phyloP scores from a whole-genome alignment of 345 rosid species.

The Eucalyptus melliodora region DNA sequence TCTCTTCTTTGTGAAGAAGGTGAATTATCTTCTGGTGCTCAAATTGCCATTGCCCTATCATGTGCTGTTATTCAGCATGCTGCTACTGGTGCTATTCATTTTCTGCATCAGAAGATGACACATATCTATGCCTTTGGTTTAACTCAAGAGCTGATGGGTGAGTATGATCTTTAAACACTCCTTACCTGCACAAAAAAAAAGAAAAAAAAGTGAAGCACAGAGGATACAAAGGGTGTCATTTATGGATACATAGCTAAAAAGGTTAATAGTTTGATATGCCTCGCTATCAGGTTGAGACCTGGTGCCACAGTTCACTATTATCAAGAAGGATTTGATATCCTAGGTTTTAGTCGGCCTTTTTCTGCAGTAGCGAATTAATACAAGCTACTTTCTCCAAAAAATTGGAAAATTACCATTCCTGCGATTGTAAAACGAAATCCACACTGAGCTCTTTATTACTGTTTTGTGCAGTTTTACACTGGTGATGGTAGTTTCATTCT shows the following conservation, averaged over 20 bases:
- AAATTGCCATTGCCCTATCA: constrained; percentile 56
- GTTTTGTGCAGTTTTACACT: background rate
- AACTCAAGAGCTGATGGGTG: constrained; percentile 64
- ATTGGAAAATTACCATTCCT: background rate
- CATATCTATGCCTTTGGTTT: constrained; percentile 83
- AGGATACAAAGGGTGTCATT: background rate
- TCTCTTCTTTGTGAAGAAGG: constrained; percentile 75
- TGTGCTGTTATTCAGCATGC: constrained; percentile 21
- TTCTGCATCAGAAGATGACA: constrained; percentile 54
- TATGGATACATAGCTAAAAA: background rate
- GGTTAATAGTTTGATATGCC: background rate
- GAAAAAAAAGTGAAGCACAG: background rate
- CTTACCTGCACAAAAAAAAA: background rate
- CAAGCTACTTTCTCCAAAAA: background rate
- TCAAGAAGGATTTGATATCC: background rate
- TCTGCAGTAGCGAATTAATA: background rate
- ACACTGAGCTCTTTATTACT: background rate
- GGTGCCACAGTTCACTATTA: background rate
- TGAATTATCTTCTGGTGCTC: constrained; percentile 62
- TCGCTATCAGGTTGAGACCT: background rate
- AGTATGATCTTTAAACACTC: constrained; percentile 9
- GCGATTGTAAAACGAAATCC: background rate
- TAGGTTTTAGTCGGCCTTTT: background rate
- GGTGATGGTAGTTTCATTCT: background rate
- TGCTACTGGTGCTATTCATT: constrained; percentile 32